Conservation (phyloP, 2,329 filamentous ascomycete genomes). For the Chaetomiaceae sp. region DNA sequence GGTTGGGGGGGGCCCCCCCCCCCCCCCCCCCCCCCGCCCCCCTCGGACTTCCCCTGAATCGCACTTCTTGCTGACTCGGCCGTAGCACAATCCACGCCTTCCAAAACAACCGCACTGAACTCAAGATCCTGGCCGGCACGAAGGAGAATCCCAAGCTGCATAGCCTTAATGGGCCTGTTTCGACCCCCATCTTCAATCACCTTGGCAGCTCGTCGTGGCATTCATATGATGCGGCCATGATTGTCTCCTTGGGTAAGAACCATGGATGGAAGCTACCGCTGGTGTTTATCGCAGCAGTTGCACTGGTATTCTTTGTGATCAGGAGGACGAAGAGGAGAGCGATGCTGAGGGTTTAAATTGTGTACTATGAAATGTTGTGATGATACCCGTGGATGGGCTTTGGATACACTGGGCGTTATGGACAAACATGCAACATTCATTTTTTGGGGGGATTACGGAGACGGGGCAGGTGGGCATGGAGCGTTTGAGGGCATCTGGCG, state of each 20-base stretch:
- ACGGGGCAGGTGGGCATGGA: too few relatives aligned
- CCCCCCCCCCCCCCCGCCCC: too few relatives aligned
- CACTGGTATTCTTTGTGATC: neutral
- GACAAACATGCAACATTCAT: too few relatives aligned
- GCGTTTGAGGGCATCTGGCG: too few relatives aligned
- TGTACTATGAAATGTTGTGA: neutral
- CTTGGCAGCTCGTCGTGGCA: constrained; percentile 42
- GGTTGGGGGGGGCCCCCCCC: too few relatives aligned
- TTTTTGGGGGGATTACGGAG: too few relatives aligned
- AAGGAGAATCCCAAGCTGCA: constrained; percentile 30
- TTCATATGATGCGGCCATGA: constrained; percentile 35
- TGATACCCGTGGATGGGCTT: neutral
- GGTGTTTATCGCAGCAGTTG: constrained; percentile 2
- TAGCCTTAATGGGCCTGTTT: constrained; percentile 37
- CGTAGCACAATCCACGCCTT: constrained; percentile 36
- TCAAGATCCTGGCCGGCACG: constrained; percentile 37
- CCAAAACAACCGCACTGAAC: constrained; percentile 30
- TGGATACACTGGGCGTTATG: too few relatives aligned
- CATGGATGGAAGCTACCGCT: constrained; percentile 11
- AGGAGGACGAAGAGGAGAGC: constrained; percentile 10
- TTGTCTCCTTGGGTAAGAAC: constrained; percentile 23
- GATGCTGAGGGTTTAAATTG: neutral
- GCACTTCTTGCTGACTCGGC: neutral
- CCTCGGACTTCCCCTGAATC: neutral
- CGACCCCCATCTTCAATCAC: constrained; percentile 39